Evolutionary conservation across 371 early-diverging fungal species (phyloP).

Genomic region (Mucor piriformis): DNA sequence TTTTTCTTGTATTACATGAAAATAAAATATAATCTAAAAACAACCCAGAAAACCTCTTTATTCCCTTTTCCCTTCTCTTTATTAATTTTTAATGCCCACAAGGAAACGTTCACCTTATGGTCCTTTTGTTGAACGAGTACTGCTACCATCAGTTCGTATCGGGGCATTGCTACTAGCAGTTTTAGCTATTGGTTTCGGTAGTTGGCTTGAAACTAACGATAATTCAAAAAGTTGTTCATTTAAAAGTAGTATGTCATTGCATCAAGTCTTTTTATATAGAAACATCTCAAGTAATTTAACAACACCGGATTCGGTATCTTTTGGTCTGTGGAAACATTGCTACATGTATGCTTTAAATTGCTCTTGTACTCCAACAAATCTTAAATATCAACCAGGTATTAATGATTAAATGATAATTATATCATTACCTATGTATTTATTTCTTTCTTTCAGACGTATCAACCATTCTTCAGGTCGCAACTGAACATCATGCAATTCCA

Average conservation of each 20-base stretch:
- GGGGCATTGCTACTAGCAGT: slow-evolving; percentile 23
- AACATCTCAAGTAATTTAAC: slow-evolving; percentile 31
- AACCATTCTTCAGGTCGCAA: slow-evolving; percentile 29
- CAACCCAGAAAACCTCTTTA: not conserved
- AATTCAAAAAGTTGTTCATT: slow-evolving; percentile 28
- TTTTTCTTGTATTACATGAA: slow-evolving; percentile 9
- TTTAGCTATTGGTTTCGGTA: slow-evolving; percentile 34
- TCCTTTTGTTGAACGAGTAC: slow-evolving; percentile 33
- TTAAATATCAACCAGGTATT: slow-evolving; percentile 41
- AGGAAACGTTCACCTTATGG: slow-evolving; percentile 31
- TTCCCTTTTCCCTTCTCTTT: slow-evolving; percentile 4
- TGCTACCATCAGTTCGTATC: slow-evolving; percentile 33
- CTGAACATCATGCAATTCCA: slow-evolving; percentile 25
- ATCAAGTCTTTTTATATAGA: slow-evolving; percentile 33
- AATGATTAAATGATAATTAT: not conserved
- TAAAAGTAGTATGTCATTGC: slow-evolving; percentile 30
- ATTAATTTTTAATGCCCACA: slow-evolving; percentile 20
- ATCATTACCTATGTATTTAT: slow-evolving; percentile 3
- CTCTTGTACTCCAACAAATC: slow-evolving; percentile 31
- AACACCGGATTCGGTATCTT: slow-evolving; percentile 38
- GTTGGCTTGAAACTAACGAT: slow-evolving; percentile 43
- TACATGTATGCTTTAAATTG: slow-evolving; percentile 43
- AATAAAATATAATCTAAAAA: slow-evolving; percentile 8
- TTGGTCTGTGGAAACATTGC: slow-evolving; percentile 49
- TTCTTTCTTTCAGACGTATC: slow-evolving; percentile 24